Evolutionary conservation across 2,329 filamentous ascomycete species (phyloP), one percentile per base, ranked within the genome.

Genomic region (Diaporthe aspalathi): DNA sequence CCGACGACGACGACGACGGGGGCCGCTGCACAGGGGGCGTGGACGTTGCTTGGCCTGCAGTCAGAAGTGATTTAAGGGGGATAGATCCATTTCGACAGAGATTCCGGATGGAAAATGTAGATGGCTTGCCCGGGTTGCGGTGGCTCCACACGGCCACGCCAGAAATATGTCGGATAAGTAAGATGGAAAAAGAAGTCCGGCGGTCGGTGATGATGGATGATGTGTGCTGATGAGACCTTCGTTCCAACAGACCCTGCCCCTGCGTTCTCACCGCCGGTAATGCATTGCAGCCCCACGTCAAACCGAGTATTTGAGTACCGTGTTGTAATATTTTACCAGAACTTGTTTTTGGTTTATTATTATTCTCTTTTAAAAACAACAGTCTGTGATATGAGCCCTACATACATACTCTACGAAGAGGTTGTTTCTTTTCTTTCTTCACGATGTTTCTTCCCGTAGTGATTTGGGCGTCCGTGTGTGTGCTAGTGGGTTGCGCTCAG

Each of bases 151-250:
- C 14, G 45, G 38, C 20, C 60, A 27, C 14, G 29, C 60, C 43
- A 65, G 43, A 38, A 29, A 24, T 50, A 65, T 65, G 60, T 47
- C 60, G 43, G 60, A 29, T 50, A 65, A 65, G 45, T 50, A 65
- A 65, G 60, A 50, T 50, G 27, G 45, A 22, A 24, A 38, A 27
- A 65, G 45, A 65, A 65, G 60, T 65, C 60, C 60, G 60, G 57
- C 27, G 27, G 43, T 49, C 43, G 27, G 27, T 65, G 45, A 38
- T 50, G 45, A 65, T 50, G 43, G 60, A 24, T 32, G 60, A 27
- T 63, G 45, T 29, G 5, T 50, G 17, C 45, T 49, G 35, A 2
- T 38, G 60, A 49, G 29, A 50, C 60, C 29, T n/a, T 17, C 3
- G 60, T 65, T 14, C 29, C 38, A n/a, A 29, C 60, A 49, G 43